Percentiles rank a stretch among this genome's conserved stretches.
Conservation (phyloP, 352 stramenopile species). For the Lagenidium giganteum region DNA sequence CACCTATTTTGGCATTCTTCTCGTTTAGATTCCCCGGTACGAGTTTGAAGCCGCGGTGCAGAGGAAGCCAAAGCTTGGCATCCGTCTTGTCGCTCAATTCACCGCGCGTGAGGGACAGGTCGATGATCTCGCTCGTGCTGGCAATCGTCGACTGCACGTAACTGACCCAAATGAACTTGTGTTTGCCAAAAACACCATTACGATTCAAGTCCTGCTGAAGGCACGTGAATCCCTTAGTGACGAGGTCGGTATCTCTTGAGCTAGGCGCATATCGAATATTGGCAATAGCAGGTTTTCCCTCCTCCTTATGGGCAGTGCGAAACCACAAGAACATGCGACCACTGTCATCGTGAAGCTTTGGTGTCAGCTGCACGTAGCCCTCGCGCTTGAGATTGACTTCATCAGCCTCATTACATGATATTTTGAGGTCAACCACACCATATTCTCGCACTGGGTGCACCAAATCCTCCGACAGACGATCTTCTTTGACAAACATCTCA, state of each 20-base stretch:
- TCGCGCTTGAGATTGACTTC: conserved; percentile 48
- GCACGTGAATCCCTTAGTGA: conserved; percentile 69
- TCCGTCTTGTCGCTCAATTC: conserved; percentile 63
- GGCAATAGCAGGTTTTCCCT: conserved; percentile 56
- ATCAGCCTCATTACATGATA: conserved; percentile 56
- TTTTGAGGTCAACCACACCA: conserved; percentile 53
- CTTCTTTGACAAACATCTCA: conserved; percentile 68
- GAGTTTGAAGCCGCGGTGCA: conserved; percentile 70
- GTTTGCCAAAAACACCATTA: conserved; percentile 54
- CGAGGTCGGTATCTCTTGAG: conserved; percentile 62
- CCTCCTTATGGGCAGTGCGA: conserved; percentile 42
- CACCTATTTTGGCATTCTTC: conserved; percentile 40
- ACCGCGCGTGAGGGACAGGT: conserved; percentile 55
- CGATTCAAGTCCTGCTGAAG: conserved; percentile 71
- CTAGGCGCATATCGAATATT: conserved; percentile 61
- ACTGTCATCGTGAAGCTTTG: conserved; percentile 47
- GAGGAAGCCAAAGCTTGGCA: conserved; percentile 59
- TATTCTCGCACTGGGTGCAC: conserved; percentile 42
- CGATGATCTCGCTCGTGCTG: conserved; percentile 56
- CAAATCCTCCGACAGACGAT: conserved; percentile 38
- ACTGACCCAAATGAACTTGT: conserved; percentile 76
- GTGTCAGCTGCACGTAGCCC: conserved; percentile 51
- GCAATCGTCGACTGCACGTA: conserved; percentile 39
- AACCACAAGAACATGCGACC: conserved; percentile 60
- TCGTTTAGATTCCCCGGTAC: conserved; percentile 65